Percentiles rank a stretch among this genome's conserved stretches.
phyloP scores from a whole-genome alignment of 176 grass and related monocot genomes.

The Aegilops speltoides region DNA sequence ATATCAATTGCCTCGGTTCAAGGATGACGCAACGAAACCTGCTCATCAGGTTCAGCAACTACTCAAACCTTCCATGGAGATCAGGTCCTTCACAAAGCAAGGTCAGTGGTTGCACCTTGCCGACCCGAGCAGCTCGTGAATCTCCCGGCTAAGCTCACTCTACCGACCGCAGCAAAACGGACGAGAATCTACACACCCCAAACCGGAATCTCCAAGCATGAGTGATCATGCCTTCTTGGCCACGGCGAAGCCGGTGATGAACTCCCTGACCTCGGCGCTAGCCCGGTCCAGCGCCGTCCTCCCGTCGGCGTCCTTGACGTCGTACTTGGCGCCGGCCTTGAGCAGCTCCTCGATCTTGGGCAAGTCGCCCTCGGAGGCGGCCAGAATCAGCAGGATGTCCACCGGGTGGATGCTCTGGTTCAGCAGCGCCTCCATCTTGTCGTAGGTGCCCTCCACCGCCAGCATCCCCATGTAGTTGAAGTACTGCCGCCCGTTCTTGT shows the following conservation, averaged over 20 bases:
- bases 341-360: conserved; percentile 98
- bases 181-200: not conserved
- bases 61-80: not conserved
- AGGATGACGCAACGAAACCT: not conserved
- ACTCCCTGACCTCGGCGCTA: conserved; percentile 63
- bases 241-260: conserved; percentile 54
- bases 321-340: conserved; percentile 70
- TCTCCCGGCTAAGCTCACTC: conserved; percentile 5
- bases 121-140: conserved; percentile 9
- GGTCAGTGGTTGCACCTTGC: not conserved
- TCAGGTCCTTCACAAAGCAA: not conserved
- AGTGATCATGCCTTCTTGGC: conserved; percentile 41
- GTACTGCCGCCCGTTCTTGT: conserved; percentile 49
- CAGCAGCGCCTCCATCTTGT: conserved; percentile 97
- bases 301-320: conserved; percentile 86
- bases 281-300: conserved; percentile 80
- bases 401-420: conserved; percentile 88
- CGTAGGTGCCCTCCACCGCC: conserved; percentile 95
- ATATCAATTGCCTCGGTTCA: not conserved
- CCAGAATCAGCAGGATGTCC: conserved; percentile 87
- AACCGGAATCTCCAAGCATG: not conserved
- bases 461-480: conserved; percentile 99
- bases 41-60: not conserved
- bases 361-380: conserved; percentile 80
- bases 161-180: not conserved